Conservation (phyloP, 2,329 filamentous ascomycete species). For the Myrmaecium sp. region DNA sequence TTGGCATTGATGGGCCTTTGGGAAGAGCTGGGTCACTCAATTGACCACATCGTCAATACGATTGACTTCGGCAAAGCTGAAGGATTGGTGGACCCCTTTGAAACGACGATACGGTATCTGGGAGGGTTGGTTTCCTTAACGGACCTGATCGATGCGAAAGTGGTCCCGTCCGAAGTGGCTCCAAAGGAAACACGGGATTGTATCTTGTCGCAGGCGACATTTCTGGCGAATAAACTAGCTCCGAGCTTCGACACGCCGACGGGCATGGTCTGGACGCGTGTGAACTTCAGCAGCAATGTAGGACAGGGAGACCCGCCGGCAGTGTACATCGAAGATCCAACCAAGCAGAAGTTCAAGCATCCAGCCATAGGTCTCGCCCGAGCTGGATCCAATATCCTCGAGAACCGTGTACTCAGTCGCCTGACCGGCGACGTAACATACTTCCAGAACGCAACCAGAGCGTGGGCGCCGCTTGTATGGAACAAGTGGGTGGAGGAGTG, state of each 20-base stretch:
- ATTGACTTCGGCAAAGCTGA: constrained; percentile 20
- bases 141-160: constrained; percentile 24
- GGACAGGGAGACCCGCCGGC: constrained; percentile 15
- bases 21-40: constrained; percentile 22
- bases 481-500: constrained; percentile 22
- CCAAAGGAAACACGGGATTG: constrained; percentile 13
- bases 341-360: constrained; percentile 16
- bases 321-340: constrained; percentile 12
- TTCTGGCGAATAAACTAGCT: constrained; percentile 19
- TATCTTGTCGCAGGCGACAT: constrained; percentile 20
- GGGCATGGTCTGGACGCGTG: constrained; percentile 28
- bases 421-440: constrained; percentile 25
- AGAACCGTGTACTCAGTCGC: constrained; percentile 24
- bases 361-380: constrained; percentile 24
- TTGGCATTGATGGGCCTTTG: constrained; percentile 25
- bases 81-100: constrained; percentile 23
- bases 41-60: constrained; percentile 19
- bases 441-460: constrained; percentile 22
- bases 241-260: constrained; percentile 24
- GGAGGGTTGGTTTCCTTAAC: constrained; percentile 22
- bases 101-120: constrained; percentile 25
- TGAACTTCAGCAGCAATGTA: constrained; percentile 21
- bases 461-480: constrained; percentile 30
- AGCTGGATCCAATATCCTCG: constrained; percentile 27
- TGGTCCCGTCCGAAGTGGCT: constrained; percentile 19